These are phyloP conservation scores for Pythium volutum DNA, from an alignment of 352 stramenopile genomes.

Conservation along the genomic window DNA sequence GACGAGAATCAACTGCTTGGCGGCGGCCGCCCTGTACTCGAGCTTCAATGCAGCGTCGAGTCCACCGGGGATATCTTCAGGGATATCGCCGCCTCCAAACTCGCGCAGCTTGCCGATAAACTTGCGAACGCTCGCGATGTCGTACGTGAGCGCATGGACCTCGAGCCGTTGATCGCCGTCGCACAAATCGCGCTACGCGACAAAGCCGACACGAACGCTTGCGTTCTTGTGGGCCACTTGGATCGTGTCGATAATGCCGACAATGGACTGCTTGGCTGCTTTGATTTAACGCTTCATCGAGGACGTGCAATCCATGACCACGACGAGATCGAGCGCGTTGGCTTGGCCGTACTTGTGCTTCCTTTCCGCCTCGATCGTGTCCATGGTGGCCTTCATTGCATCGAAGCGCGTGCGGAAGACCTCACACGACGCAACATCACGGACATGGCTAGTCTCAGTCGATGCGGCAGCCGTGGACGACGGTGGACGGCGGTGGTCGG, in stretches of 20 bases:
- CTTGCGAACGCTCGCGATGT: slow-evolving; percentile 11
- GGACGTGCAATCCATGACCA: slow-evolving; percentile 45
- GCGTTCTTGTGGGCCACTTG: slow-evolving; percentile 22
- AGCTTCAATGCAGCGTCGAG: slow-evolving; percentile 29
- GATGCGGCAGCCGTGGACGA: too few species aligned
- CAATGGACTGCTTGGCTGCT: slow-evolving; percentile 26
- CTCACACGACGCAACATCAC: too few species aligned
- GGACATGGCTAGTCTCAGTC: too few species aligned
- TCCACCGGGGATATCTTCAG: slow-evolving; percentile 36
- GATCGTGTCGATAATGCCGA: slow-evolving; percentile 32
- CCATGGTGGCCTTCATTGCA: too few species aligned
- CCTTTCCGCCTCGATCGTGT: too few species aligned
- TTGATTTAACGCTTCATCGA: slow-evolving; percentile 39
- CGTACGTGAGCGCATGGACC: slow-evolving; percentile 20
- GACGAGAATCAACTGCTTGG: slow-evolving; percentile 34
- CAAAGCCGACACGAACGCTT: slow-evolving; percentile 34
- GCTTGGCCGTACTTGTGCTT: too few species aligned
- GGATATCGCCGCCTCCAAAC: slow-evolving; percentile 32
- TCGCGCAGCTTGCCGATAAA: slow-evolving; percentile 31
- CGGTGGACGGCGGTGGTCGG: too few species aligned
- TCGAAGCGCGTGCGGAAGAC: too few species aligned
- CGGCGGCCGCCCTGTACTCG: slow-evolving; percentile 23
- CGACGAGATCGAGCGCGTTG: too few species aligned
- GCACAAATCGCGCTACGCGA: slow-evolving; percentile 43
- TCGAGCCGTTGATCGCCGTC: slow-evolving; percentile 28